Base-by-base conservation (phyloP, 441 rosid species). In the Hura crepitans region DNA sequence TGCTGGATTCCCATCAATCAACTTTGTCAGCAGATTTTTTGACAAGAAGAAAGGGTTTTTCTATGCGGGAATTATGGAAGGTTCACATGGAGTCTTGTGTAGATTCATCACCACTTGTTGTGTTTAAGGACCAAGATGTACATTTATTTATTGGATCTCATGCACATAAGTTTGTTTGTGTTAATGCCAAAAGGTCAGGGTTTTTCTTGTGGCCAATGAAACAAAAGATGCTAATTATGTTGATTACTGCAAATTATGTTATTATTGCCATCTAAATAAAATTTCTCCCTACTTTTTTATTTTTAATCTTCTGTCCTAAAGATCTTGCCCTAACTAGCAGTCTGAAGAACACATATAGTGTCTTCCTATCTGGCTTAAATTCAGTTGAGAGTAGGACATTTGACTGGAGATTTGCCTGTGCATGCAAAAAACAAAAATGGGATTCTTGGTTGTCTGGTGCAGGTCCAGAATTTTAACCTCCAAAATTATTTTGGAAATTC, bases 131-230 rank as follows among this genome's bases (percentile, higher is more conserved):
- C 54, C 81, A 83, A 1, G 86, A 90, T 76, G 62, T 83, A 59
- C 87, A 80, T 85, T 62, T 92, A 54, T 87, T 94, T 80, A 81
- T 92, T 81, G 99, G 99, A 75, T 92, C 99, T 70, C 99, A 94
- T 78, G 84, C 97, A 4, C 83, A 79, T 61, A 90, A 80, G 66
- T 90, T 92, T 79, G 68, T 81, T 15, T 84, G 97, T 71, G 57
- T 92, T 66, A 78, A 89, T 66, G 96, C 92, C 35, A 83, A 80
- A 74, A 90, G 96, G 99, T 94, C 77, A 64, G 74, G 39, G 15
- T n/a, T 30, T 65, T 6, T 63, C 60, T 66, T 68, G 18, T 72
- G 68, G 43, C 37, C 46, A 45, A 42, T 14, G 7, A 31, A 18
- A 28, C 17, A 12, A n/a, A 10, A n/a, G 5, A 31, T 17, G 35